Evolutionary conservation across 2,329 filamentous ascomycete genomes (phyloP).

Genomic region (Aureobasidium namibiae): DNA sequence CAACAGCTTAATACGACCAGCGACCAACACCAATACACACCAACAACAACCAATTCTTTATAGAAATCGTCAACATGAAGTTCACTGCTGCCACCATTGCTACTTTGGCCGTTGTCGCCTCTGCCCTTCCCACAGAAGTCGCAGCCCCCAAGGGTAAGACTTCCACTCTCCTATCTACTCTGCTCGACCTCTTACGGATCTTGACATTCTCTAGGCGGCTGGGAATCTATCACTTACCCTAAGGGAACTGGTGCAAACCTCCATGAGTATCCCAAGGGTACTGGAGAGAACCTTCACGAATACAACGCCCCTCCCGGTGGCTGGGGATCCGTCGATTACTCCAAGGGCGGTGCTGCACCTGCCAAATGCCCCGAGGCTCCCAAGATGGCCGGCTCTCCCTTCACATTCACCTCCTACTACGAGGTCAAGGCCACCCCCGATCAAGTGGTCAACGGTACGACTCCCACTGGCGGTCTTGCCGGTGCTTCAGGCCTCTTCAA

Average conservation of each 20-base stretch:
- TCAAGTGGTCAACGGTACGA: conserved; percentile 34
- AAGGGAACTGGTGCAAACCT: conserved; percentile 11
- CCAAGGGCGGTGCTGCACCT: background rate
- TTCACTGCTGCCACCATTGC: conserved; percentile 12
- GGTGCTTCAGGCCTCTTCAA: conserved; percentile 43
- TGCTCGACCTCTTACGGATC: background rate
- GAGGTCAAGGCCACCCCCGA: conserved; percentile 41
- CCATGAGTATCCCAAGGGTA: conserved; percentile 1
- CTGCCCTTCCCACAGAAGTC: conserved; percentile 9
- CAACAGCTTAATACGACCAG: background rate
- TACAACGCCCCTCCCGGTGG: conserved; percentile 10
- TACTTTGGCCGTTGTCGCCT: conserved; percentile 5
- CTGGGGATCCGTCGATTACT: conserved; percentile 8
- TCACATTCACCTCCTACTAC: conserved; percentile 43
- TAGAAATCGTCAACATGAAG: conserved; percentile 5
- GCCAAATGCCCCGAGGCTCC: background rate
- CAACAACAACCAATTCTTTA: background rate
- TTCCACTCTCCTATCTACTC: background rate
- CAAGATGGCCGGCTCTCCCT: conserved; percentile 8
- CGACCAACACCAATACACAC: background rate
- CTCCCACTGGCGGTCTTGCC: conserved; percentile 32
- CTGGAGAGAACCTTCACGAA: conserved; percentile 4
- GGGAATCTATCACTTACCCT: conserved; percentile 11
- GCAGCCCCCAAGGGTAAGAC: conserved; percentile 12
- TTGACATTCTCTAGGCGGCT: background rate